Evolutionary conservation across 1,284 basidiomycete genomes (phyloP).

Genomic region (Puccinia coronata): DNA sequence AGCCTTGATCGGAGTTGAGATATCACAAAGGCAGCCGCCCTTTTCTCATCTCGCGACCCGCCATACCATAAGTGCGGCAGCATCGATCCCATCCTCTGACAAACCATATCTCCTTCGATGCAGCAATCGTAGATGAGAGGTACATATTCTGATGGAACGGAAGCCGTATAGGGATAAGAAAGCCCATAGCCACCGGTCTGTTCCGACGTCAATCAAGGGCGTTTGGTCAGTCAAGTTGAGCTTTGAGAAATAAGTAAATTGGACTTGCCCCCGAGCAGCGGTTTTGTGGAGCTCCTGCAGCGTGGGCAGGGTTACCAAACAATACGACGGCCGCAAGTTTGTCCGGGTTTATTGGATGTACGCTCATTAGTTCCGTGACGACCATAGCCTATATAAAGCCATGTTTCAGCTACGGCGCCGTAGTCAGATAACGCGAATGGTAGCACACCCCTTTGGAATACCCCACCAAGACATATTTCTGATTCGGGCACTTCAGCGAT

Average conservation of each 20-base stretch:
- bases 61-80: not conserved
- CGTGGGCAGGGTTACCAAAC: conserved; percentile 40
- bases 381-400: conserved; percentile 42
- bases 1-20: conserved; percentile 11
- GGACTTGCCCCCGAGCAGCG: conserved; percentile 30
- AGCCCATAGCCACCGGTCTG: conserved; percentile 17
- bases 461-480: conserved; percentile 39
- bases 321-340: conserved; percentile 25
- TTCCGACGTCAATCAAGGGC: not conserved
- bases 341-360: not conserved
- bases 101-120: conserved; percentile 25
- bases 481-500: not conserved
- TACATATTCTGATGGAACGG: conserved; percentile 11
- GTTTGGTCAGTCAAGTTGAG: no score
- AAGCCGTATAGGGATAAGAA: not conserved
- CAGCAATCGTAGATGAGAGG: conserved; percentile 31
- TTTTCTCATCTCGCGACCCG: conserved; percentile 23
- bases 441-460: conserved; percentile 45
- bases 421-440: not conserved
- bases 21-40: conserved; percentile 13
- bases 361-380: conserved; percentile 5
- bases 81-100: conserved; percentile 1
- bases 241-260: not conserved
- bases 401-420: not conserved
- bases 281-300: conserved; percentile 28